Evolutionary conservation across 2,329 filamentous ascomycete genomes (phyloP).

Genomic region (Aspergillus pseudoglaucus): DNA sequence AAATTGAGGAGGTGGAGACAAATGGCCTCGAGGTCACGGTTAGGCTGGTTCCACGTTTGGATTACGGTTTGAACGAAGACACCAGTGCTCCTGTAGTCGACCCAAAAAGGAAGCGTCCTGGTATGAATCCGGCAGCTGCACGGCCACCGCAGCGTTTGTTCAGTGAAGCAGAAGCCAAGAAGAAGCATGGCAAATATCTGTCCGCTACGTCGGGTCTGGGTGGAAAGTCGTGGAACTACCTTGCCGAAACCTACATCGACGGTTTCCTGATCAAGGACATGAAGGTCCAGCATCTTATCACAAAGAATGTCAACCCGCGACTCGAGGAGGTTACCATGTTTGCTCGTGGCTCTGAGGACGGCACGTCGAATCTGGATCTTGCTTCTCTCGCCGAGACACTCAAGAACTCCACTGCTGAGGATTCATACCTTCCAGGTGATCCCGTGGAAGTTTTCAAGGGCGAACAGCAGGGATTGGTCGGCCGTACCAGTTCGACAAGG

Average conservation of each 20-base stretch:
- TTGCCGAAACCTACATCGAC: constrained; percentile 82
- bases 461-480: constrained; percentile 86
- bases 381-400: constrained; percentile 84
- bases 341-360: constrained; percentile 79
- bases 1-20: constrained; percentile 85
- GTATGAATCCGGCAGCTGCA: constrained; percentile 49
- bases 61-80: constrained; percentile 87
- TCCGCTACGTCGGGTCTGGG: constrained; percentile 47
- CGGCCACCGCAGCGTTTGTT: constrained; percentile 84
- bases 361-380: constrained; percentile 87
- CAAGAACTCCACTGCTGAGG: constrained; percentile 72
- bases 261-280: constrained; percentile 92
- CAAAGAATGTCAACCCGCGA: constrained; percentile 85
- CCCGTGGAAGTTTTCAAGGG: constrained; percentile 95
- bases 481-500: constrained; percentile 77
- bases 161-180: constrained; percentile 86
- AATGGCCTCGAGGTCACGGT: constrained; percentile 87
- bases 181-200: constrained; percentile 66
- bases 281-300: constrained; percentile 77
- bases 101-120: constrained; percentile 71
- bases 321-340: constrained; percentile 96
- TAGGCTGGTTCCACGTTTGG: constrained; percentile 79
- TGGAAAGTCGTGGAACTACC: constrained; percentile 72
- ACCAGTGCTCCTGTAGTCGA: constrained; percentile 48
- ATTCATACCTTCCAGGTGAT: constrained; percentile 85